Conservation (phyloP, 495 filamentous ascomycete genomes). For the Margaritispora aquatica region DNA sequence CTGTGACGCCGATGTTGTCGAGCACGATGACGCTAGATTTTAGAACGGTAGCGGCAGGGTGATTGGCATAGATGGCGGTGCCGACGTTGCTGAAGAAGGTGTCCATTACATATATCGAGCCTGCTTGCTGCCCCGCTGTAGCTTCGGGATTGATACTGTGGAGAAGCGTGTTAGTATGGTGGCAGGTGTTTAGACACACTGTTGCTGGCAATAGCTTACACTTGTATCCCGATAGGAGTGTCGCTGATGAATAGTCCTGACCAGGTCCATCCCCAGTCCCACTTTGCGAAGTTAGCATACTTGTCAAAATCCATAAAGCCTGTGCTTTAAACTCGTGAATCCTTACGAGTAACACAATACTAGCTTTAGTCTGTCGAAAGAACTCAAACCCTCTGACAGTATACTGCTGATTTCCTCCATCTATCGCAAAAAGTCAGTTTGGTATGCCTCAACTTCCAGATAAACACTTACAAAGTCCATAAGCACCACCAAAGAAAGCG, state of each 20-base stretch:
- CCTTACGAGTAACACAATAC: conserved; percentile 40
- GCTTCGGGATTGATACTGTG: background rate
- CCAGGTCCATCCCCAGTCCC: background rate
- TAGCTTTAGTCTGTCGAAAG: conserved; percentile 36
- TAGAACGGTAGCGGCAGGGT: background rate
- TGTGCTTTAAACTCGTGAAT: too few relatives aligned
- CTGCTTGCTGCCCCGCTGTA: background rate
- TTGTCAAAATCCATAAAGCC: conserved; percentile 51
- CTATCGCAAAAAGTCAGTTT: conserved; percentile 14
- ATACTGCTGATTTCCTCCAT: conserved; percentile 46
- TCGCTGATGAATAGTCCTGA: too few relatives aligned
- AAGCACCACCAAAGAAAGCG: background rate
- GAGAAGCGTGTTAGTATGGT: too few relatives aligned
- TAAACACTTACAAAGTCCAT: background rate
- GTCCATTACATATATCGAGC: conserved; percentile 14
- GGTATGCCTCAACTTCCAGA: background rate
- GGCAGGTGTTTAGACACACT: too few relatives aligned
- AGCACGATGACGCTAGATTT: conserved; percentile 33
- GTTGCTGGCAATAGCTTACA: too few relatives aligned
- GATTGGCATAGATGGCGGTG: conserved; percentile 1
- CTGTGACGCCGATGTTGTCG: conserved; percentile 36
- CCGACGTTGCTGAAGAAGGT: conserved; percentile 1
- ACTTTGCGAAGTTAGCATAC: conserved; percentile 10
- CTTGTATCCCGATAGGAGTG: too few relatives aligned
- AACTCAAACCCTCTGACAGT: conserved; percentile 43